Percentiles rank a stretch among this genome's conserved stretches.
phyloP scores from a whole-genome alignment of 208 protist genomes.

The Lotmaria passim region DNA sequence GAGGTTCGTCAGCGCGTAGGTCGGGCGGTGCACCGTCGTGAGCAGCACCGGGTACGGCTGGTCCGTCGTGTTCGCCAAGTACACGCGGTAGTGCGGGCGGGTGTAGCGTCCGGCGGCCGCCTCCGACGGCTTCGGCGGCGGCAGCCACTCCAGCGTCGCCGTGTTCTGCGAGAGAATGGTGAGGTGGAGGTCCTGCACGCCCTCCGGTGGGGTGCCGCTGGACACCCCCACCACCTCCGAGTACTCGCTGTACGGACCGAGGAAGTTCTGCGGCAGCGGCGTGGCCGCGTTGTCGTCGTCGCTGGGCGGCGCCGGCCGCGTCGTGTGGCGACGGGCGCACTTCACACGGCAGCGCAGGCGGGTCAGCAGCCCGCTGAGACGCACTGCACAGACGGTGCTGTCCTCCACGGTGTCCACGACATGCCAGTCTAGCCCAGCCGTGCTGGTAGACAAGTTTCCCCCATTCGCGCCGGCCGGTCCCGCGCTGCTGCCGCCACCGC shows the following conservation, averaged over 20 bases:
- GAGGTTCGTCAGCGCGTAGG: conserved; percentile 62
- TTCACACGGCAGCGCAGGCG: conserved; percentile 88
- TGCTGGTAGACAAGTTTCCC: neutral
- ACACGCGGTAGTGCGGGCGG: conserved; percentile 63
- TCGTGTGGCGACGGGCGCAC: conserved; percentile 36
- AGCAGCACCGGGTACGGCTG: conserved; percentile 47
- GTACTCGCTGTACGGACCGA: conserved; percentile 72
- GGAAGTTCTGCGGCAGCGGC: neutral
- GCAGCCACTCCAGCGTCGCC: conserved; percentile 77
- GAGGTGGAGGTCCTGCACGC: conserved; percentile 65
- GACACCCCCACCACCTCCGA: conserved; percentile 73
- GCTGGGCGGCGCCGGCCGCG: neutral
- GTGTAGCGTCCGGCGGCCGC: conserved; percentile 33
- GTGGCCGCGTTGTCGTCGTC: neutral
- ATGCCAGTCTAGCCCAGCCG: conserved; percentile 57
- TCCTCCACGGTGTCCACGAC: conserved; percentile 75
- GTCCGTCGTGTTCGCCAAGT: conserved; percentile 51
- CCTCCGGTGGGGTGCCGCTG: conserved; percentile 80
- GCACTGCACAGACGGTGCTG: conserved; percentile 72
- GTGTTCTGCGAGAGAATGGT: conserved; percentile 56
- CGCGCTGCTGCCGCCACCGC: conserved; percentile 4
- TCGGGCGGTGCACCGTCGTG: conserved; percentile 38
- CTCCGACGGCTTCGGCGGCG: conserved; percentile 39
- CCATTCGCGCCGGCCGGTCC: neutral
- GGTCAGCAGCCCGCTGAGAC: conserved; percentile 48